Percentiles rank a stretch among this genome's conserved stretches.
Evolutionary conservation across 306 rosid species (phyloP).

Genomic region (Corylus avellana): DNA sequence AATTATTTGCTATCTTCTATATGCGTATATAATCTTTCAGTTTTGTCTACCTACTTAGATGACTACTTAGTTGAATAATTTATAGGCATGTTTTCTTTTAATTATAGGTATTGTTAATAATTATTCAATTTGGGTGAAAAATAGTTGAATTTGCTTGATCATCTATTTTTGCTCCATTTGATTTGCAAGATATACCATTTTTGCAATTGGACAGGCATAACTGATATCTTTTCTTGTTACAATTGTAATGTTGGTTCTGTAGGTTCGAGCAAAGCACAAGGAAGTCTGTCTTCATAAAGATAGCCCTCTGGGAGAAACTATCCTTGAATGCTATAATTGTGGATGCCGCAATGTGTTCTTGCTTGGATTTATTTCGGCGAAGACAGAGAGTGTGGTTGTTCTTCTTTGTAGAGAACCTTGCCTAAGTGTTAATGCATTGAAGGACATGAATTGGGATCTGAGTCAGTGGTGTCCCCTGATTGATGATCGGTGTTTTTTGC

Average conservation of each 20-base stretch:
- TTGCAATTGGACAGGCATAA: not conserved
- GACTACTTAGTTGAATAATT: not conserved
- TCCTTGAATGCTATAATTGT: constrained; percentile 98
- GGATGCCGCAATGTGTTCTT: constrained; percentile 98
- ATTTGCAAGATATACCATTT: not conserved
- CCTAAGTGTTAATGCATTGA: constrained; percentile 96
- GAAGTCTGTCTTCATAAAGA: constrained; percentile 99
- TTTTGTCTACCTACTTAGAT: not conserved
- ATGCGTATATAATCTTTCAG: not conserved
- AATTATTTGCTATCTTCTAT: not conserved
- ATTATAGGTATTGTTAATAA: not conserved
- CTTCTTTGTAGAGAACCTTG: constrained; percentile 99
- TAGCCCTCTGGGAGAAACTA: constrained; percentile 97
- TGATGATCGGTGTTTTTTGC: constrained; percentile 98
- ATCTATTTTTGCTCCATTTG: not conserved
- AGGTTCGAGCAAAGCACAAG: constrained; percentile 99
- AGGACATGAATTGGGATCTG: constrained; percentile 99
- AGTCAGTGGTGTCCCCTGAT: constrained; percentile 99
- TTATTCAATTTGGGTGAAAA: not conserved
- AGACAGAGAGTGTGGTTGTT: constrained; percentile 99
- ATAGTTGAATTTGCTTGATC: not conserved
- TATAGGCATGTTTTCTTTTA: not conserved
- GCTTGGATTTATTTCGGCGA: constrained; percentile 97
- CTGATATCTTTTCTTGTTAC: not conserved
- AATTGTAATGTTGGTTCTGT: constrained; percentile 30